Evolutionary conservation across 495 filamentous ascomycete genomes (phyloP), one percentile per base, ranked within the genome.

Genomic region (Aspergillus sclerotioniger): DNA sequence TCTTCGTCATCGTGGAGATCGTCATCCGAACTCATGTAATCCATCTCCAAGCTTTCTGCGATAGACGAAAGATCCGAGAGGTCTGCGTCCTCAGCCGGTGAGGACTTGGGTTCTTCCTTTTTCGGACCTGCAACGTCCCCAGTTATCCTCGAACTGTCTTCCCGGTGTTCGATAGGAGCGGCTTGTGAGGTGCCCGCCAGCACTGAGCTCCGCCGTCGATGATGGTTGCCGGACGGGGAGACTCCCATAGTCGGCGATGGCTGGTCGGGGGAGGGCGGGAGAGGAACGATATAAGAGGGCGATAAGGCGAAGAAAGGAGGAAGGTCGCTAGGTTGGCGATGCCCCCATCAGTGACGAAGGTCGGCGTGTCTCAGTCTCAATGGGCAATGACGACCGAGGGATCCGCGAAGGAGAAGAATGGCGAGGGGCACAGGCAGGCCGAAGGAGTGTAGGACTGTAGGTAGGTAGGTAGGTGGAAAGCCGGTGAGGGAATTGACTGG

Each of bases 1-100:
- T 96, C 92, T 71, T 95, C 92, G 68, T 96, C 92, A 71, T 93
- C 90, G 55, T 88, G 85, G n/a, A 87, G 69, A 46, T 85, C 87
- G 56, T 93, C 88, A 58, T 90, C 86, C 3, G 83, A 83, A 35
- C 74, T 71, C 57, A 87, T 71, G 48, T 77, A 75, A 59, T 82
- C 77, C 60, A 88, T 65, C 64, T 87, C 84, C 57, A 83, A 61
- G 60, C 80, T 83, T 37, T 84, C 83, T 48, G 75, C 67, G 19
- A 73, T 70, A 10, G 72, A 73, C 3, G 81, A 81, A 7, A 76
- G 62, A 52, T 84, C 82, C 8, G 80, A 82, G 8, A 68, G 58
- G 59, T 78, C 76, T 43, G 73, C 68, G 46, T 79, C 75, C 48
- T 76, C 75, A 15, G 67, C 64, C 8, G 67, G 67, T 47, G 74